Base-by-base conservation (phyloP, 2,329 filamentous ascomycete genomes). In the Didymella pinodella region DNA sequence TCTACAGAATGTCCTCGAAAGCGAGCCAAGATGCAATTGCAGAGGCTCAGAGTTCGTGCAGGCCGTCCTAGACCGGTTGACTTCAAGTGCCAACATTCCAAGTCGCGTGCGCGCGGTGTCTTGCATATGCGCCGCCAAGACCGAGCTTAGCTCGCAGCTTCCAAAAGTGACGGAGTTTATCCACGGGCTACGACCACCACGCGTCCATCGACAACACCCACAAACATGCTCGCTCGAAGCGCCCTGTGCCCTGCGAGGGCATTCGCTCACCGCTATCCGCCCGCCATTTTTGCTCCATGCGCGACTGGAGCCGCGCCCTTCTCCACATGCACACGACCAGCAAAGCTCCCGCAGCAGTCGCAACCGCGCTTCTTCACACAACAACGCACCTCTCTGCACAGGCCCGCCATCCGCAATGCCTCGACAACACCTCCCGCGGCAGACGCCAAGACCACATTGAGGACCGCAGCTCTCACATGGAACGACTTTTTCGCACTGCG, bases 401-500 rank as follows among this genome's bases (percentile, higher is more conserved):
- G 44, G 29, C 40, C 52, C 16, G 48, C 48, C 43, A 58, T 62
- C 28, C 71, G 74, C 31, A 61, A 65, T 48, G 71, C 71, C n/a
- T 73, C 75, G 7, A 55, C 57, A 16, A 45, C 65, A 14, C 55
- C 67, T 7, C 51, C 64, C 12, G 53, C 66, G 32, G 43, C 68
- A 36, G 59, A 61, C 16, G 51, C 65, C 50, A 62, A 49, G 50
- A 28, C 64, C 11, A 20, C 71, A 7, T 48, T 65, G 14, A 53
- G 49, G 48, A 49, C 63, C 41, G 57, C 64, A 43, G 63, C 66
- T 55, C 77, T 84, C 36, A 81, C 81, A 79, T 98, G 94, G 94
- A 90, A 97, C 81, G 88, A 87, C 51, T 98, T 97, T 83, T 96
- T 98, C 83, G 87, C 88, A 75, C 88, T 98, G 60, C 92, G 94